phyloP scores from a whole-genome alignment of 192 early-diverging fungal species.

The Chytriomyces confervae region DNA sequence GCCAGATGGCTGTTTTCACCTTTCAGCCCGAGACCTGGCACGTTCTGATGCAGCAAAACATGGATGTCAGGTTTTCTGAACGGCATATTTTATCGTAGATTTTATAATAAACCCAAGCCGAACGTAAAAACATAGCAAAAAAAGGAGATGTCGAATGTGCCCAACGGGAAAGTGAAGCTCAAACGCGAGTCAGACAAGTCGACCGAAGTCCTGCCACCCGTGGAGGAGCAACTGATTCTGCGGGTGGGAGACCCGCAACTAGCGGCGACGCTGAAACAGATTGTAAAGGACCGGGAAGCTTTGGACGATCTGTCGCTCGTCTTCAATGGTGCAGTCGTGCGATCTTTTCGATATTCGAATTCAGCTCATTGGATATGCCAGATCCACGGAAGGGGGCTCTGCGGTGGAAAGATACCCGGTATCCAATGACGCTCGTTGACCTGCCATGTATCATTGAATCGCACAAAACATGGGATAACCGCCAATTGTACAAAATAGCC shows the following conservation, averaged over 20 bases:
- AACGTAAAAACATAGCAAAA: too few relatives aligned
- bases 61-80: constrained; percentile 33
- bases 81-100: constrained; percentile 23
- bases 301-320: constrained; percentile 55
- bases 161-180: constrained; percentile 32
- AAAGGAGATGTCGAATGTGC: constrained; percentile 5
- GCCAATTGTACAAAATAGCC: constrained; percentile 84
- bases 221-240: constrained; percentile 85
- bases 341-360: background rate
- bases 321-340: constrained; percentile 35
- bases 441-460: constrained; percentile 85
- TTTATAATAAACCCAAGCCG: too few relatives aligned
- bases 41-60: constrained; percentile 23
- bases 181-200: constrained; percentile 19
- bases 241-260: constrained; percentile 65
- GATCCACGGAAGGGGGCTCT: constrained; percentile 65
- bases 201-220: constrained; percentile 47
- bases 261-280: constrained; percentile 50
- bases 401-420: constrained; percentile 56
- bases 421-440: constrained; percentile 76
- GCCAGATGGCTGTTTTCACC: background rate
- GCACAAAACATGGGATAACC: constrained; percentile 84
- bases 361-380: background rate
- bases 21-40: constrained; percentile 22
- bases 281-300: constrained; percentile 50